These are phyloP conservation scores for Hypsizygus marmoreus DNA, from an alignment of 768 basidiomycete genomes.

Conservation along the genomic window DNA sequence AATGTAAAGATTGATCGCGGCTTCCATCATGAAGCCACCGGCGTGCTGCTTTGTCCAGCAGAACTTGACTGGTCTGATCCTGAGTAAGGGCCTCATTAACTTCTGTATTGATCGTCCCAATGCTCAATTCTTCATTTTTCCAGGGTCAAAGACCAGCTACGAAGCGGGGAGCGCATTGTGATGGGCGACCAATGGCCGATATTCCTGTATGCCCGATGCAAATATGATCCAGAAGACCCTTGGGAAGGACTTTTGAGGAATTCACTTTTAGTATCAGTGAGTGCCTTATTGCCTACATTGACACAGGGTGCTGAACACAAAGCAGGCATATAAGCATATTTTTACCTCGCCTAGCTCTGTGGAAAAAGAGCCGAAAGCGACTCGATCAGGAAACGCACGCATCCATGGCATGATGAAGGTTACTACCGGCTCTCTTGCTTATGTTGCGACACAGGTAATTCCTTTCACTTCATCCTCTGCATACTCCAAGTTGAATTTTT, in stretches of 20 bases:
- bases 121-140: neutral
- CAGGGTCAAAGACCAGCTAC: neutral
- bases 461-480: neutral
- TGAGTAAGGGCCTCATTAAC: neutral
- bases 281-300: no score
- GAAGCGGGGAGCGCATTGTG: slow-evolving; percentile 12
- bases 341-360: slow-evolving; percentile 33
- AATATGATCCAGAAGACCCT: slow-evolving; percentile 22
- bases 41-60: neutral
- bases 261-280: slow-evolving; percentile 21
- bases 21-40: neutral
- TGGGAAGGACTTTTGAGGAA: slow-evolving; percentile 26
- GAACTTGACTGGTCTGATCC: neutral
- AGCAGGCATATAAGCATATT: slow-evolving; percentile 27
- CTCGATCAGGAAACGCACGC: slow-evolving; percentile 14
- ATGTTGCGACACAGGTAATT: slow-evolving; percentile 21
- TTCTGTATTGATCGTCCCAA: neutral
- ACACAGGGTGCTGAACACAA: no score
- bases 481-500: neutral
- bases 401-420: slow-evolving; percentile 12
- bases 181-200: slow-evolving; percentile 23
- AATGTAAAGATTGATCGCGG: neutral
- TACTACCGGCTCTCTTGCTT: slow-evolving; percentile 17
- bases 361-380: slow-evolving; percentile 25
- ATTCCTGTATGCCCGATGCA: slow-evolving; percentile 20